Conservation (phyloP, 257 asterid genomes). For the Schizonepeta tenuifolia region DNA sequence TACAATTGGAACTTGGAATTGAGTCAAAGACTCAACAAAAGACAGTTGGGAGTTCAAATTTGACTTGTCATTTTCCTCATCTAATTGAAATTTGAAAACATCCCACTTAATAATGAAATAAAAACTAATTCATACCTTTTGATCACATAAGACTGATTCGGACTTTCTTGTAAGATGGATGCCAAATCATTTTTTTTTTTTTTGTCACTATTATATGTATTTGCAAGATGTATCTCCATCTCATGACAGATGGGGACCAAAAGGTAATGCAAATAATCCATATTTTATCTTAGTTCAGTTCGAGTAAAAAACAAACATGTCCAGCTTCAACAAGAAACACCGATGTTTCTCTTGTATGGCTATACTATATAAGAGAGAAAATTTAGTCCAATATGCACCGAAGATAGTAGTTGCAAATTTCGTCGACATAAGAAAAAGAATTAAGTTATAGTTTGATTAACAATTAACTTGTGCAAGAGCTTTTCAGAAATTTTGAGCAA, state of each 20-base stretch:
- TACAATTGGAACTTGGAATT: not conserved
- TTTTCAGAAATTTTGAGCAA: too few species aligned
- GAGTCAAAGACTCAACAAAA: not conserved
- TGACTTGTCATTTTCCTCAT: constrained; percentile 4
- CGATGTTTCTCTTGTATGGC: too few species aligned
- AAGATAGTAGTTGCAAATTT: too few species aligned
- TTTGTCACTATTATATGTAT: constrained; percentile 33
- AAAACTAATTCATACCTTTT: constrained; percentile 1
- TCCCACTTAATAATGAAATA: not conserved
- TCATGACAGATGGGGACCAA: constrained; percentile 33
- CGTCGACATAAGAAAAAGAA: not conserved
- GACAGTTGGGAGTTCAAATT: not conserved
- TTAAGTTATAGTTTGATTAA: too few species aligned
- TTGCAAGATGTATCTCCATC: constrained; percentile 13
- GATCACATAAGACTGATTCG: constrained; percentile 5
- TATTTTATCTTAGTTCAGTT: not conserved
- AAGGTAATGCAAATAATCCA: constrained; percentile 8
- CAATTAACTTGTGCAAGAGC: too few species aligned
- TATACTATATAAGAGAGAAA: too few species aligned
- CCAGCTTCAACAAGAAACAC: not conserved
- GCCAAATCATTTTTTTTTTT: constrained; percentile 29
- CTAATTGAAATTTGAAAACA: not conserved
- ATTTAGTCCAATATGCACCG: too few species aligned
- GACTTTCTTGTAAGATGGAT: constrained; percentile 14
- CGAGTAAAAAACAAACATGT: not conserved